Evolutionary conservation across 805 yeast genomes (phyloP), one percentile per base, ranked within the genome.

Genomic region (Kazachstania kunashirensis): DNA sequence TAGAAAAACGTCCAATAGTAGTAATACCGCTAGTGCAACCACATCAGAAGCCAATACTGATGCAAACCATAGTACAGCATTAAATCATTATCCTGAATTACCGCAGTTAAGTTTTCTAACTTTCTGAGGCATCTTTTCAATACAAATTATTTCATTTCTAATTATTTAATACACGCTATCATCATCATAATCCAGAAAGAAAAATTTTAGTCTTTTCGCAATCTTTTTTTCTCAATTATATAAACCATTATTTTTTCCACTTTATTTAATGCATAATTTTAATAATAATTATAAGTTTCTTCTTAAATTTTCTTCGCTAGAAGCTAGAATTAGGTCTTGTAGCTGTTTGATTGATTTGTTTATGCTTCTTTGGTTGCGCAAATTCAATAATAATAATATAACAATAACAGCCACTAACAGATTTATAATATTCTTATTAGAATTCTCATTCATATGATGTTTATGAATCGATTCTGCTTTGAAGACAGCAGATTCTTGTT

Each of bases 61-160:
- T 18, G 19, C 17, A n/a, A 36, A 16, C 4, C 6, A 20, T 17
- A 27, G 16, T 14, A 10, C 30, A 20, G 19, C 24, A 25, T 31
- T 28, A 5, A 31, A 34, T 17, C 38, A 26, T 21, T 53, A 53
- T 35, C 60, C 60, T 6, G 59, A 52, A 32, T 44, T 55, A 21
- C 60, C 60, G 7, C 46, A 47, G 32, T 36, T 50, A 17, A 42
- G 33, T 29, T 38, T 44, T 38, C 43, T 49, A 37, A 44, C 50
- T 23, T 46, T 36, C 24, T 45, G 38, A 45, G 11, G 13, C 10
- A 17, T 29, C 2, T 3, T 7, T 19, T 23, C 8, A 10, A 20
- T 25, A 29, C 17, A 15, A 15, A 5, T 12, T 10, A 12, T 11
- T 29, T 17, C 31, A 17, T 17, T 17, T 29, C 33, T 15, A 8